Base-by-base conservation (phyloP, 176 grass and related monocot genomes). In the Tillandsia leiboldiana region DNA sequence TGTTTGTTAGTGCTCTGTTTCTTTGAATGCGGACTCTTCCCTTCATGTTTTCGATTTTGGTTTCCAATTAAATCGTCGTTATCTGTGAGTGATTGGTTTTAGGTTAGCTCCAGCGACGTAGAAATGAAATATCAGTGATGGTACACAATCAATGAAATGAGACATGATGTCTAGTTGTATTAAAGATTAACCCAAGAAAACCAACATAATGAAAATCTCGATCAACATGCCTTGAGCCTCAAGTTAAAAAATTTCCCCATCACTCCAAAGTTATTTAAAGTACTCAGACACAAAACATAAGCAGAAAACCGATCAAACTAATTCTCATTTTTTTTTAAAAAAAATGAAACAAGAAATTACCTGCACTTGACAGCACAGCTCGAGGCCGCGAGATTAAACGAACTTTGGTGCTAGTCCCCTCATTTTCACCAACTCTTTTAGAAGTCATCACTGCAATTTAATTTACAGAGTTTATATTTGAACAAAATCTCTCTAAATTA, bases 61-160 rank as follows among this genome's bases (percentile, higher is more conserved):
- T 78, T 64, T 65, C 74, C 81, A 70, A 78, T 84, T 50, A 84
- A 62, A 84, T 84, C 64, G 50, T 84, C 81, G 56, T 84, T 84
- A 23, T 84, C 81, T 84, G 81, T 56, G 53, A 73, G 64, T 49
- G 78, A n/a, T 58, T 8, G 9, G 18, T 58, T 9, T 58, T 33
- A 33, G 2, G 54, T 58, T 18, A 58, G 54, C 54, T 58, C 54
- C 53, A 67, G 51, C 49, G 56, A 51, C 22, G 18, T 70, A 26
- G 15, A 50, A 17, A 49, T 63, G 59, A 68, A 13, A 48, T 33
- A 18, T 8, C 4, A 29, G 49, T 17, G 24, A 64, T 17, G 10
- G 22, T 13, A 54, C 9, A 77, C 49, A 58, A 51, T 58, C 15
- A 58, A 58, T 14, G 54, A 58, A 58, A 54, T 49, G 49, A 12